A percentile compares a stretch with the other conserved stretches of the same genome.
Conservation (phyloP, 2,329 filamentous ascomycete species). For the Ophiocordyceps camponoti-leonardi region DNA sequence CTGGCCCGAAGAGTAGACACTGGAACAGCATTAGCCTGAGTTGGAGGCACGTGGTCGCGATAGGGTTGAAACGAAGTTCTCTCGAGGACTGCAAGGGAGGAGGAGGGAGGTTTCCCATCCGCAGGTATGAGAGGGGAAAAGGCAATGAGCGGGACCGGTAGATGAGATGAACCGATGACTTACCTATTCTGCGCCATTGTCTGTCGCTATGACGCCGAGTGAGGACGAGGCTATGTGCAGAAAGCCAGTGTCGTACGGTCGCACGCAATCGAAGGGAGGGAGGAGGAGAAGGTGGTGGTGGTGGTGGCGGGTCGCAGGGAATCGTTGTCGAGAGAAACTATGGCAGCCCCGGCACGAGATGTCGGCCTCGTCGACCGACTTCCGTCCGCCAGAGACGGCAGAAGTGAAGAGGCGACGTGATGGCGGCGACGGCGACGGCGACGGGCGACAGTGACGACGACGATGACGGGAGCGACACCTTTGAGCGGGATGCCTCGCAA, state of each 20-base stretch:
- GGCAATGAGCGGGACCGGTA: neutral
- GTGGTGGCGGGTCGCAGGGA: too few species aligned
- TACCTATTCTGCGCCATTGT: slow-evolving; percentile 16
- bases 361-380: neutral
- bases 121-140: too few species aligned
- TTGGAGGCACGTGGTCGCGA: neutral
- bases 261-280: neutral
- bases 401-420: neutral
- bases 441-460: neutral
- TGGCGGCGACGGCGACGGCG: neutral
- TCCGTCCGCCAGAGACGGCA: too few species aligned
- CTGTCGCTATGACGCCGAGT: neutral
- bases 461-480: too few species aligned
- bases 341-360: neutral
- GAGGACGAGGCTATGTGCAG: neutral
- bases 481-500: neutral
- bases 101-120: neutral
- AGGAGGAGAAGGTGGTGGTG: too few species aligned
- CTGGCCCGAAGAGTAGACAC: slow-evolving; percentile 41
- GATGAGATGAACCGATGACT: neutral
- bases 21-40: slow-evolving; percentile 9
- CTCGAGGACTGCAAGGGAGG: neutral
- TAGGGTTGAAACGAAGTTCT: neutral
- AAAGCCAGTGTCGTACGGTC: neutral
- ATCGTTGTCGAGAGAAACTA: neutral